Conservation (phyloP, 2,329 filamentous ascomycete genomes). For the Rhynchosporium secalis region DNA sequence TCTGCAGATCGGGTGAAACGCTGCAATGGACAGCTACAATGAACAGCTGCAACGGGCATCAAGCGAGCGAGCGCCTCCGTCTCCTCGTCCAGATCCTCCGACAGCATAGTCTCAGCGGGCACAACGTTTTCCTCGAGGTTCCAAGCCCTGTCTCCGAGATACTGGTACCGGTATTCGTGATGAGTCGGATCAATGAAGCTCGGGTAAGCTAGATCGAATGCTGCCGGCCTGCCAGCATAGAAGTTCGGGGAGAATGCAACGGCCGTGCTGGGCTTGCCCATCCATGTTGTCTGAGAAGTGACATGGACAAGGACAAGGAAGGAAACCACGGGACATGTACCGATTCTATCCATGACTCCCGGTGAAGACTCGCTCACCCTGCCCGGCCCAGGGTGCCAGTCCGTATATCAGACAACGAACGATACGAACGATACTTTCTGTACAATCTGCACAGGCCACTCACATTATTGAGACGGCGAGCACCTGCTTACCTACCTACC, state of each 20-base stretch:
- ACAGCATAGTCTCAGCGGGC: background rate
- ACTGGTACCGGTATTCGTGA: too few species aligned
- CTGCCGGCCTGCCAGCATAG: background rate
- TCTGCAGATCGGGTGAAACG: constrained; percentile 1
- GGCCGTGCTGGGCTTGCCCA: constrained; percentile 1
- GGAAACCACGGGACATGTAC: constrained; percentile 15
- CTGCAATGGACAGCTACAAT: constrained; percentile 4
- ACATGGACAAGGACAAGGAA: constrained; percentile 7
- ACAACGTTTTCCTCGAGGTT: background rate
- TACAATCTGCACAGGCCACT: too few species aligned
- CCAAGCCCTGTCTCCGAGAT: too few species aligned
- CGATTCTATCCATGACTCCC: constrained; percentile 10
- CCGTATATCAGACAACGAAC: background rate
- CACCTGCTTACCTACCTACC: too few species aligned
- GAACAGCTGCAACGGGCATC: background rate
- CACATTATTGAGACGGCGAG: too few species aligned
- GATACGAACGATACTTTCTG: too few species aligned
- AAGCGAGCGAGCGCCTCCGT: background rate
- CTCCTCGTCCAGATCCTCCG: background rate
- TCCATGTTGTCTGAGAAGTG: constrained; percentile 4
- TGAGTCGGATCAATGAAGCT: background rate
- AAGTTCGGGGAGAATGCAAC: background rate
- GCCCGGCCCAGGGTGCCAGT: constrained; percentile 15
- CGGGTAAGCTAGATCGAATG: background rate
- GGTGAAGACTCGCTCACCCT: background rate